Evolutionary conservation across 257 asterid genomes (phyloP), one percentile per base, ranked within the genome.

Genomic region (Solanum pinnatisectum): DNA sequence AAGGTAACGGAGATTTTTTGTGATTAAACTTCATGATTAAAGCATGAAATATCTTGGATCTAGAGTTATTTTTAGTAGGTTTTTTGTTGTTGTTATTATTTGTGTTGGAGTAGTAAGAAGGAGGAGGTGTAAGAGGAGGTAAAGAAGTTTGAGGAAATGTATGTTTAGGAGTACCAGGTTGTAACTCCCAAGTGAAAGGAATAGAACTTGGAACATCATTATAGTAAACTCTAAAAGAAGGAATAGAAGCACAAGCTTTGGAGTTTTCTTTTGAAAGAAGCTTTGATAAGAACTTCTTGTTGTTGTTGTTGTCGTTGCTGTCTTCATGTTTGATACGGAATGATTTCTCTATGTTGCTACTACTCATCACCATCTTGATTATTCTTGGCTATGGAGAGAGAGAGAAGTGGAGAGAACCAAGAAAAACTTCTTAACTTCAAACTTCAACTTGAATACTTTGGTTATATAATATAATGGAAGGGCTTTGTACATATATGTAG

Each of bases 51-150:
- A 87, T 49, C 27, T 77, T 87, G 30, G 90, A 91, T 76, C 88
- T 85, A 20, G 88, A 33, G 27, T 49, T 39, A 33, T 73, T 88
- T n/a, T 39, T 36, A 8, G 8, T 23, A 70, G 60, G 20, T 3
- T 44, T 87, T 42, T 49, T 39, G 6, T 32, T 10, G 32, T 59
- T 59, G 12, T 59, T 46, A 20, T 20, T 82, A 18, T 46, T 82
- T 1, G n/a, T 68, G 25, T 9, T 56, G 84, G 44, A 49, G 46
- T 84, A 52, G 90, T 87, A 90, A 42, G 88, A 86, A 10, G 93
- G 91, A 33, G 92, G 92, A 6, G 93, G 93, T 3, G 93, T 91
- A 13, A 91, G 92, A 5, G 93, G 93, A 67, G 91, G 93, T 42
- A 87, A 82, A 40, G 87, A 27, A 3, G 89, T 44, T 30, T 84